A percentile compares a stretch with the other conserved stretches of the same genome.
Conservation (phyloP, 2,329 filamentous ascomycete species). For the Dichotomopilus funicola region DNA sequence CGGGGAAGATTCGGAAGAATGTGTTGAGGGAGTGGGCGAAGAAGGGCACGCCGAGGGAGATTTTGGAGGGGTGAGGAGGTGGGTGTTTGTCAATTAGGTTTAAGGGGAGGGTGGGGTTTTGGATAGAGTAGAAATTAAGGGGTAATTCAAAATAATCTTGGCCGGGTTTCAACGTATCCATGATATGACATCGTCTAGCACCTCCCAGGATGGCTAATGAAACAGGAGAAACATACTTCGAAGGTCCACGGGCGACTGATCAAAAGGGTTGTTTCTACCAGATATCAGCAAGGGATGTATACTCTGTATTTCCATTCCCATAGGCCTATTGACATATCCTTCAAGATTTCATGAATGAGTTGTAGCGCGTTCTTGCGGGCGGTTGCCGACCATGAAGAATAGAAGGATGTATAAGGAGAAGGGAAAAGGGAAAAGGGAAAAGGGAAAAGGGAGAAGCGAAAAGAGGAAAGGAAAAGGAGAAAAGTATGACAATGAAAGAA, state of each 20-base stretch:
- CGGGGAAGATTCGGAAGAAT: conserved; percentile 95
- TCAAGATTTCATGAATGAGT: no score
- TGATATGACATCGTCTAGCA: no score
- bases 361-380: no score
- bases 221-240: no score
- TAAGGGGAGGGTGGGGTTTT: not conserved
- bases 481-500: not conserved
- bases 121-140: not conserved
- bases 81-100: not conserved
- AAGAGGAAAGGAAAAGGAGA: not conserved
- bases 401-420: not conserved
- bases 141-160: not conserved
- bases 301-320: no score
- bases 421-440: not conserved
- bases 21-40: conserved; percentile 81
- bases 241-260: no score
- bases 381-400: not conserved
- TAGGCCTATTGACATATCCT: no score
- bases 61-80: conserved; percentile 2
- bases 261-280: no score
- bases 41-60: conserved; percentile 24
- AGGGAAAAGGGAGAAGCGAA: not conserved
- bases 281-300: no score
- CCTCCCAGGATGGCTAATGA: no score
- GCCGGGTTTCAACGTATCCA: no score